These are phyloP conservation scores for Neurospora sp. DNA, from an alignment of 495 filamentous ascomycete genomes.

Conservation along the genomic window DNA sequence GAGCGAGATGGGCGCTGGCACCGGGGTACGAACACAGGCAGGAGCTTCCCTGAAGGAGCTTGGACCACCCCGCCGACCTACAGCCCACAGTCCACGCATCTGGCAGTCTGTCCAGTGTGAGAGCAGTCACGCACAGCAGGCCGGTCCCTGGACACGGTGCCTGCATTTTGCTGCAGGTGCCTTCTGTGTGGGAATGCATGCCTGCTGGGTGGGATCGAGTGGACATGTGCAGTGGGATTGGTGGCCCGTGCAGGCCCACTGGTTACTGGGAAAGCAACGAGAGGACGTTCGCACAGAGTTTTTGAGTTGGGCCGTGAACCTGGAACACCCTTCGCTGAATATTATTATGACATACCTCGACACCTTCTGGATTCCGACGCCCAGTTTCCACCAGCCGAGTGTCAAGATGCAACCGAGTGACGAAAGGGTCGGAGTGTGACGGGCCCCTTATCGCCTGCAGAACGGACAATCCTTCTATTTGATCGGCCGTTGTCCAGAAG, in stretches of 20 bases:
- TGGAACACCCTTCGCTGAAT: neutral
- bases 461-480: neutral
- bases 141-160: neutral
- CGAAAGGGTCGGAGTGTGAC: neutral
- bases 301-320: neutral
- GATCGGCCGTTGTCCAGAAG: neutral
- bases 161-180: neutral
- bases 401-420: neutral
- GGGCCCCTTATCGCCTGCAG: neutral
- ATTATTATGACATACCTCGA: neutral
- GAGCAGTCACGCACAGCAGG: neutral
- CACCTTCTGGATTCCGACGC: neutral
- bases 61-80: neutral
- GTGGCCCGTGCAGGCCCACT: neutral
- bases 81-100: neutral
- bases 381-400: neutral
- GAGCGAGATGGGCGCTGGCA: neutral
- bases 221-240: neutral
- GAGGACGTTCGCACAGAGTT: neutral
- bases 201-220: neutral
- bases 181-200: neutral
- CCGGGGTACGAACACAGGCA: neutral
- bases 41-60: neutral
- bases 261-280: neutral
- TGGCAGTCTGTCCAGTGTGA: neutral